Percentiles rank a stretch among this genome's conserved stretches.
Evolutionary conservation across 805 yeast species (phyloP).

Genomic region (Kluyveromyces starmeri): DNA sequence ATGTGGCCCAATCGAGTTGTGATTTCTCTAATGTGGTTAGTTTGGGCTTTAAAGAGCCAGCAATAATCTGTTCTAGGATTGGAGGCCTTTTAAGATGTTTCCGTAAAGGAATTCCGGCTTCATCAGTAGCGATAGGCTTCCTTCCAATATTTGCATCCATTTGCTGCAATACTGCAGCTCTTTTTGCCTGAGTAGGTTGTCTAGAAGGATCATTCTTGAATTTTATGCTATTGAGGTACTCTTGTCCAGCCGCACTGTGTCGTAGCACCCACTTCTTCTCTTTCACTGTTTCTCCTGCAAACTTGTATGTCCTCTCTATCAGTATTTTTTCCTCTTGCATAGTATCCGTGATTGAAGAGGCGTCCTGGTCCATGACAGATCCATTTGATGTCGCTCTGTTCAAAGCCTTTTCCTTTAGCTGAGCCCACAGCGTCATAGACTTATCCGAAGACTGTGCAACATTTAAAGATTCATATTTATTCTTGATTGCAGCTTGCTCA

Average conservation of each 20-base stretch:
- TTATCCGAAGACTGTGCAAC: slow-evolving; percentile 31
- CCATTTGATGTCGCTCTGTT: slow-evolving; percentile 20
- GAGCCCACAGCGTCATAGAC: slow-evolving; percentile 47
- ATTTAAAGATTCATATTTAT: slow-evolving; percentile 23
- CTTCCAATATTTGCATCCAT: not conserved
- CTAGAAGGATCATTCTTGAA: slow-evolving; percentile 20
- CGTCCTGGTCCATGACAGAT: slow-evolving; percentile 17
- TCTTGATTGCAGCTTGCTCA: slow-evolving; percentile 19
- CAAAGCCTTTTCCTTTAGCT: slow-evolving; percentile 34
- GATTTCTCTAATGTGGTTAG: slow-evolving; percentile 89
- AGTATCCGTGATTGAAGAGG: slow-evolving; percentile 7
- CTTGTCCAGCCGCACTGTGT: slow-evolving; percentile 80
- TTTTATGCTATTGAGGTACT: slow-evolving; percentile 53
- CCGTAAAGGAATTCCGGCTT: slow-evolving; percentile 33
- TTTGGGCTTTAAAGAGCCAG: slow-evolving; percentile 62
- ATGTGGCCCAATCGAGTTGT: slow-evolving; percentile 88
- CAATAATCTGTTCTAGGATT: slow-evolving; percentile 64
- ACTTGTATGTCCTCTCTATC: slow-evolving; percentile 71
- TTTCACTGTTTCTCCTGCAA: slow-evolving; percentile 76
- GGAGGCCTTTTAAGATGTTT: slow-evolving; percentile 66
- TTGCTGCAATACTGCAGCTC: not conserved
- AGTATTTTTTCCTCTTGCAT: slow-evolving; percentile 43
- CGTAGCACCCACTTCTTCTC: slow-evolving; percentile 73
- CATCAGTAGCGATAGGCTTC: slow-evolving; percentile 4
- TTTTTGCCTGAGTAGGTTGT: slow-evolving; percentile 10